Percentiles rank a stretch among this genome's conserved stretches.
phyloP scores from a whole-genome alignment of 1,139 yeast species.

The Blastobotrys raffinosifermentans region DNA sequence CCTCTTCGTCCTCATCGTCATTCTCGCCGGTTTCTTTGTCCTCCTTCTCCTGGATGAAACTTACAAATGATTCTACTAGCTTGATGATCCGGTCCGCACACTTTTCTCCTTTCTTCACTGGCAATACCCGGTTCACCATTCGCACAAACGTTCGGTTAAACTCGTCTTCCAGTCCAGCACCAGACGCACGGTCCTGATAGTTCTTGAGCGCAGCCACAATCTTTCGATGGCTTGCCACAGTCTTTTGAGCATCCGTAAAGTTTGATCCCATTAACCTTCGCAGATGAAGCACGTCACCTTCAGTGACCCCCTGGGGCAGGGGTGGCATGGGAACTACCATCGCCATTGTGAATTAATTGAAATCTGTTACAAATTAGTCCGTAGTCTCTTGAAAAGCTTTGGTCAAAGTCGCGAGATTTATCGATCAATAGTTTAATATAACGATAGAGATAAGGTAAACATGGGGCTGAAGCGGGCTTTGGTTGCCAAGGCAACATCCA shows the following conservation, averaged over 20 bases:
- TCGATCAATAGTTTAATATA: too few species aligned
- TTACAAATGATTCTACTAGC: slow-evolving; percentile 62
- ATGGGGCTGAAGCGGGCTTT: too few species aligned
- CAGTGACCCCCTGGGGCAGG: slow-evolving; percentile 16
- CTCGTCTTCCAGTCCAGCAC: slow-evolving; percentile 47
- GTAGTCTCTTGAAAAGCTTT: neutral
- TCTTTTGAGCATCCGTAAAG: slow-evolving; percentile 74
- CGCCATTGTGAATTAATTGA: neutral
- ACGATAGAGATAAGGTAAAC: too few species aligned
- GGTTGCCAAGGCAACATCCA: slow-evolving; percentile 3
- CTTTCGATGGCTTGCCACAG: slow-evolving; percentile 72
- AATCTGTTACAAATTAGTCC: neutral
- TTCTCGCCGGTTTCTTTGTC: slow-evolving; percentile 19
- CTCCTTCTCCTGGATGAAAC: slow-evolving; percentile 40
- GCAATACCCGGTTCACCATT: slow-evolving; percentile 58
- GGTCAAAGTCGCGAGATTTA: neutral
- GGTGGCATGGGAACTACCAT: slow-evolving; percentile 7
- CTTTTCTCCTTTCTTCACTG: slow-evolving; percentile 62
- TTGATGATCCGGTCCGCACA: slow-evolving; percentile 76
- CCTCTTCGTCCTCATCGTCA: slow-evolving; percentile 37
- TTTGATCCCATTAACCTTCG: slow-evolving; percentile 46
- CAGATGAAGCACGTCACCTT: slow-evolving; percentile 19
- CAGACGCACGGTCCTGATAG: slow-evolving; percentile 52
- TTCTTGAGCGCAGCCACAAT: slow-evolving; percentile 58
- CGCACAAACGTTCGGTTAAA: slow-evolving; percentile 58